Evolutionary conservation across 495 filamentous ascomycete genomes (phyloP).

Genomic region (Xylaria grammica): DNA sequence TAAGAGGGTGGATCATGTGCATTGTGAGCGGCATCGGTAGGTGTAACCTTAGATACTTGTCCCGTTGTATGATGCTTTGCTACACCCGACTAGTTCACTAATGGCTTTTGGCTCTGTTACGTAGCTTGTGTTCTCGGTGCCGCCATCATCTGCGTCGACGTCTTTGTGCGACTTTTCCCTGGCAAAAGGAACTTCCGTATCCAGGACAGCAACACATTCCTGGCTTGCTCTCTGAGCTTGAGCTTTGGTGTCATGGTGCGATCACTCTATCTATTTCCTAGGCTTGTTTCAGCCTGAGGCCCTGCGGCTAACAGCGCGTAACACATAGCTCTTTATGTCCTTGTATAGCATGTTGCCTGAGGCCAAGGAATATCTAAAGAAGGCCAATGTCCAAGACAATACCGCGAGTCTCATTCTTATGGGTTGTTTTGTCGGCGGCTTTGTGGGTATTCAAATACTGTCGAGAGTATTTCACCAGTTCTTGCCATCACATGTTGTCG

Average conservation of each 20-base stretch:
- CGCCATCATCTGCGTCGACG: slow-evolving; percentile 84
- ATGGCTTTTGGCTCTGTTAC: slow-evolving; percentile 16
- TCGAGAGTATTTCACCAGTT: slow-evolving; percentile 80
- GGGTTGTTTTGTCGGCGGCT: slow-evolving; percentile 78
- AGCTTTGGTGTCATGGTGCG: slow-evolving; percentile 98
- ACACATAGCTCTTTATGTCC: slow-evolving; percentile 81
- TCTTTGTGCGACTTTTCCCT: slow-evolving; percentile 72
- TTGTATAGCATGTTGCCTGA: slow-evolving; percentile 94
- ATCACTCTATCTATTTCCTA: slow-evolving; percentile 16
- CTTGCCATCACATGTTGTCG: slow-evolving; percentile 91
- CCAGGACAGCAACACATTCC: slow-evolving; percentile 84
- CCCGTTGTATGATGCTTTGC: slow-evolving; percentile 16
- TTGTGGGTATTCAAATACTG: slow-evolving; percentile 80
- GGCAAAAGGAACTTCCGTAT: slow-evolving; percentile 80
- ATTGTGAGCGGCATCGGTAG: slow-evolving; percentile 77
- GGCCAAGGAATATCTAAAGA: slow-evolving; percentile 73
- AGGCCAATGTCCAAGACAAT: slow-evolving; percentile 67
- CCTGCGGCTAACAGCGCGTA: slow-evolving; percentile 30
- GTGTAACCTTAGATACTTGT: slow-evolving; percentile 29
- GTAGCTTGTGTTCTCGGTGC: slow-evolving; percentile 82
- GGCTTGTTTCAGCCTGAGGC: slow-evolving; percentile 1
- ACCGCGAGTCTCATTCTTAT: slow-evolving; percentile 75
- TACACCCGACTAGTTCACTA: slow-evolving; percentile 2
- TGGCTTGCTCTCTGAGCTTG: slow-evolving; percentile 85
- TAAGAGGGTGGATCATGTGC: slow-evolving; percentile 92